Conservation (phyloP, 169 alveolate genomes). For the Cryptosporidium ubiquitum region DNA sequence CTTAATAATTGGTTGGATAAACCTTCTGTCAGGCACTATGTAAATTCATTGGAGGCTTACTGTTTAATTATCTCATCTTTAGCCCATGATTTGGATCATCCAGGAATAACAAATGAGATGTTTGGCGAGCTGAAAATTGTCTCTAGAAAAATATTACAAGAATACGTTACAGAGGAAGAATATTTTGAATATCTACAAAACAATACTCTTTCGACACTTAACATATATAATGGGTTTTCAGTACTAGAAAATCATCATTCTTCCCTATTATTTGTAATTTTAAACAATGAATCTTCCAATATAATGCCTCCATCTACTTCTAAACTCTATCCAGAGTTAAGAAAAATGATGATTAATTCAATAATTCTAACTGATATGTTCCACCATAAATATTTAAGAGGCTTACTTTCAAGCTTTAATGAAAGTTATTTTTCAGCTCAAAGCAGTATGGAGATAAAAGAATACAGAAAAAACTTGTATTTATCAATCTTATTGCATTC, state of each 20-base stretch:
- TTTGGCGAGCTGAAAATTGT: neutral
- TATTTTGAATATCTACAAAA: neutral
- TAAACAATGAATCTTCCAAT: constrained; percentile 25
- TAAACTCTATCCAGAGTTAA: neutral
- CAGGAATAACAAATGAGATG: constrained; percentile 47
- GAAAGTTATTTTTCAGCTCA: neutral
- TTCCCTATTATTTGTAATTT: constrained; percentile 36
- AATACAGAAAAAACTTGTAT: neutral
- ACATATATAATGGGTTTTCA: constrained; percentile 43
- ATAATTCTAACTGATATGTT: constrained; percentile 51
- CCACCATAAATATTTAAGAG: constrained; percentile 16
- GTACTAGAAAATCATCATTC: constrained; percentile 62
- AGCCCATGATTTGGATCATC: constrained; percentile 63
- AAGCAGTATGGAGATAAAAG: neutral
- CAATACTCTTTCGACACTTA: constrained; percentile 3
- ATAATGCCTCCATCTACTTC: constrained; percentile 45
- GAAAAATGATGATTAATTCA: constrained; percentile 30
- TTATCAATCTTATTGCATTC: constrained; percentile 16
- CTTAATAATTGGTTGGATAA: constrained; percentile 52
- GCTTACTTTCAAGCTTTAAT: neutral
- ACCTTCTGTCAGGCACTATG: neutral
- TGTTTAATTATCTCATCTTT: constrained; percentile 41
- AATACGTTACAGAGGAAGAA: neutral
- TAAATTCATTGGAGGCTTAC: constrained; percentile 63
- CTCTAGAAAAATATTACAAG: neutral